Base-by-base conservation (phyloP, 106 monocot species). In the Alisma plantagoaquatica region DNA sequence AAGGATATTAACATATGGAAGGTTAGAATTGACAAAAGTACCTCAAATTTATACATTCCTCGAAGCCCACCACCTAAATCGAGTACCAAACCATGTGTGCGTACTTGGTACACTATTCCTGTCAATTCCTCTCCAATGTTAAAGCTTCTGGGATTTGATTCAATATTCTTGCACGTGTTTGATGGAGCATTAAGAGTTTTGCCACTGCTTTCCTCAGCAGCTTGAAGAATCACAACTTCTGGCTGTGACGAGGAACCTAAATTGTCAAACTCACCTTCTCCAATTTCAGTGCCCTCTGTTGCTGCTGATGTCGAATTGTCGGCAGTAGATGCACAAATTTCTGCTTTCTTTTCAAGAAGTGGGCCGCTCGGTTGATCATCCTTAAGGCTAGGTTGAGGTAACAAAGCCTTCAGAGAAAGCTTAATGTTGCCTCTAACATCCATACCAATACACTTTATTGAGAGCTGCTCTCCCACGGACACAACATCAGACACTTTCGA, bases 11-110 rank as follows among this genome's bases (percentile, higher is more conserved):
- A n/a, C n/a, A n/a, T n/a, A n/a, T n/a, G n/a, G n/a, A n/a, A n/a
- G n/a, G n/a, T n/a, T n/a, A n/a, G n/a, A n/a, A n/a, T n/a, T n/a
- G n/a, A n/a, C n/a, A n/a, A n/a, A n/a, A n/a, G n/a, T 79, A 96
- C 94, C 94, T 84, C 70, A 73, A 96, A 96, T 60, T 77, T 88
- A 45, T 81, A 89, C 94, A 89, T 96, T 68, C 94, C 94, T 6
- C 71, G 75, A 49, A 78, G 43, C 31, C 84, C 88, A 65, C 70
- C 77, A 31, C 55, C 69, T 28, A 96, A 53, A 42, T 96, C 78
- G n/a, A 96, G 88, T 22, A 96, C 94, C 30, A 96, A 33, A 43
- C 94, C 94, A 66, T 65, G 68, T 0, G 78, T 30, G 32, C 88
- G 88, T 57, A 83, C 68, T 53, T 96, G 78, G 43, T 75, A 67